phyloP scores from a whole-genome alignment of 2,329 filamentous ascomycete genomes.

The Amesomyces nigricolor region DNA sequence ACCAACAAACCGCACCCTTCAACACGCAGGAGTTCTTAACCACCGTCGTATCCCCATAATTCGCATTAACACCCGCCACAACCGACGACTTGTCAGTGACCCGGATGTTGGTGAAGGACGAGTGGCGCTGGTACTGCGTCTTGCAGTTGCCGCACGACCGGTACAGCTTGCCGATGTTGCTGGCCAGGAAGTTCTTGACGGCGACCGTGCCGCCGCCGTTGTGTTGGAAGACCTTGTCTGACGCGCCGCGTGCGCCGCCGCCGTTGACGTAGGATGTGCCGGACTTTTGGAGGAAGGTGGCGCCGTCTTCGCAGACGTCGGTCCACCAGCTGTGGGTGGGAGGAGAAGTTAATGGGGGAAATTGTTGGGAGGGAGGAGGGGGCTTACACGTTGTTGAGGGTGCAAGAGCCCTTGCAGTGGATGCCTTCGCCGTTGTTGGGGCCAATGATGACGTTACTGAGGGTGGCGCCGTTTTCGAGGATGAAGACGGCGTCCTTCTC shows the following conservation, averaged over 20 bases:
- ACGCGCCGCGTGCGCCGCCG: slow-evolving; percentile 34
- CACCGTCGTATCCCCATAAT: slow-evolving; percentile 38
- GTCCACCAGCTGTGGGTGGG: slow-evolving; percentile 30
- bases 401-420: slow-evolving; percentile 44
- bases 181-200: slow-evolving; percentile 37
- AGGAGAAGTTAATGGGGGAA: neutral
- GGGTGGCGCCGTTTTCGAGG: slow-evolving; percentile 43
- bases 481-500: slow-evolving; percentile 44
- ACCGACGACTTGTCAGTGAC: slow-evolving; percentile 37
- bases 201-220: slow-evolving; percentile 34
- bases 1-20: slow-evolving; percentile 17
- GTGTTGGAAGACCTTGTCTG: slow-evolving; percentile 37
- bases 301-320: slow-evolving; percentile 34
- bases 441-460: slow-evolving; percentile 49
- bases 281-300: slow-evolving; percentile 34
- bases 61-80: slow-evolving; percentile 43
- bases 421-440: slow-evolving; percentile 43
- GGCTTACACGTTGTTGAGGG: slow-evolving; percentile 32
- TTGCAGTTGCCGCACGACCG: slow-evolving; percentile 45
- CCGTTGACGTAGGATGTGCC: slow-evolving; percentile 36
- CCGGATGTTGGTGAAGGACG: slow-evolving; percentile 41
- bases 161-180: slow-evolving; percentile 42
- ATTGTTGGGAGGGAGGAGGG: neutral
- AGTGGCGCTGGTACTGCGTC: slow-evolving; percentile 35
- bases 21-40: slow-evolving; percentile 25